Conservation (phyloP, 257 asterid species). For the Linderniella brevidens region DNA sequence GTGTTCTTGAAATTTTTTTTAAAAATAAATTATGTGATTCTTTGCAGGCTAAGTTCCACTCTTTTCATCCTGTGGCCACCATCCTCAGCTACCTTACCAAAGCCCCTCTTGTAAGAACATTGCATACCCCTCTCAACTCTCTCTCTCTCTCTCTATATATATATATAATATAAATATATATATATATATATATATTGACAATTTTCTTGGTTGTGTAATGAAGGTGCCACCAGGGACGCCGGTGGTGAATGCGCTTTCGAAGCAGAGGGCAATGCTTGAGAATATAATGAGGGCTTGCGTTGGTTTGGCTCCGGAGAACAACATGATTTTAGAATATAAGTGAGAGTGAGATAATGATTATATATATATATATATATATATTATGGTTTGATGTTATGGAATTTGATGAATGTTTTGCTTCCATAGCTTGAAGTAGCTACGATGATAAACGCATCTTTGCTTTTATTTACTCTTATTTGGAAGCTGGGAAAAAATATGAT, state of each 20-base stretch:
- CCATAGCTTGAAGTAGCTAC: no score
- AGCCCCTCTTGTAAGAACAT: slow-evolving; percentile 85
- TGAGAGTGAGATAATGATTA: slow-evolving; percentile 14
- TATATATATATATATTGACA: no score
- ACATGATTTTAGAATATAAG: slow-evolving; percentile 95
- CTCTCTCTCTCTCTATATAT: no score
- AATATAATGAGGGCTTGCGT: slow-evolving; percentile 93
- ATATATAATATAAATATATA: no score
- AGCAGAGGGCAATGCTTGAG: slow-evolving; percentile 96
- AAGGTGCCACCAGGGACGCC: slow-evolving; percentile 97
- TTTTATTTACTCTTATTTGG: no score
- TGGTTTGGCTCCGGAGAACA: slow-evolving; percentile 96
- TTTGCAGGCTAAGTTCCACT: slow-evolving; percentile 69
- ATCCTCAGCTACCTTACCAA: slow-evolving; percentile 92
- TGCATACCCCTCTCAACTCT: not conserved
- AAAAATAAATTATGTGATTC: not conserved
- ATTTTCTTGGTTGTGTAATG: no score
- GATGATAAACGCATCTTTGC: no score
- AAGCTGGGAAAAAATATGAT: no score
- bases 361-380: no score
- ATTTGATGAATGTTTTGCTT: no score
- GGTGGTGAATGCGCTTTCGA: slow-evolving; percentile 89
- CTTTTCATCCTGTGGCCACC: slow-evolving; percentile 94
- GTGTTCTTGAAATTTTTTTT: not conserved
- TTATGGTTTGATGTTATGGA: no score